Conservation (phyloP, 805 yeast genomes). For the Ogataea nakhonphanomensis region DNA sequence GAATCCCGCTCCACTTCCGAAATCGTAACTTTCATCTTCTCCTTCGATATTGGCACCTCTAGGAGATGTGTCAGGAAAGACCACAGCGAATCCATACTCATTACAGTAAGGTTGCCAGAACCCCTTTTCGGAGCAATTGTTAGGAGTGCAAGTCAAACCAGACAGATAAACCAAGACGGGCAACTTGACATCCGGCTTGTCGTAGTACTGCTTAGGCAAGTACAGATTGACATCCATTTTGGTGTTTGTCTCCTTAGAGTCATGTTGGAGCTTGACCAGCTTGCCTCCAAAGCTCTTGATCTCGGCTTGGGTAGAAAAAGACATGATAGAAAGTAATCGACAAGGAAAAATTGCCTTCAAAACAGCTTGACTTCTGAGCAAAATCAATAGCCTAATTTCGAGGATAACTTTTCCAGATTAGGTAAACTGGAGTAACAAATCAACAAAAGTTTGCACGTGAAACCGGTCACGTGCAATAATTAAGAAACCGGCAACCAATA, state of each 20-base stretch:
- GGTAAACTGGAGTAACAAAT: constrained; percentile 1
- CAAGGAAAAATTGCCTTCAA: neutral
- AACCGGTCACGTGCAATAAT: neutral
- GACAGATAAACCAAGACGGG: constrained; percentile 82
- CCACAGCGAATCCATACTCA: constrained; percentile 78
- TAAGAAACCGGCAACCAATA: too few species aligned
- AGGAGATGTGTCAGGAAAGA: constrained; percentile 97
- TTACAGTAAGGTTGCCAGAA: constrained; percentile 78
- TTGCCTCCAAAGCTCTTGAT: constrained; percentile 71
- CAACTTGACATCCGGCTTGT: constrained; percentile 36
- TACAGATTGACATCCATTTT: constrained; percentile 82
- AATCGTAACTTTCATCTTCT: constrained; percentile 71
- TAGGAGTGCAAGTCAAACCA: constrained; percentile 91
- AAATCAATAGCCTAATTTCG: constrained; percentile 1
- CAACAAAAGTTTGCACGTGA: neutral
- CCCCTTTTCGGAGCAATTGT: constrained; percentile 92
- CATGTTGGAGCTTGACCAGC: constrained; percentile 71
- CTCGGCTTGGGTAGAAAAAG: constrained; percentile 50
- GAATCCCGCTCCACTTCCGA: constrained; percentile 95
- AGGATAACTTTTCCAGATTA: neutral
- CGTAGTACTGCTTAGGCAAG: constrained; percentile 56
- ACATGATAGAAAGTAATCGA: constrained; percentile 30
- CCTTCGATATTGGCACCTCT: constrained; percentile 76
- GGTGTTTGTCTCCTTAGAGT: constrained; percentile 60
- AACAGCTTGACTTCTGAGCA: neutral